Conservation (phyloP, 2,329 filamentous ascomycete genomes). For the Cercospora canescens region DNA sequence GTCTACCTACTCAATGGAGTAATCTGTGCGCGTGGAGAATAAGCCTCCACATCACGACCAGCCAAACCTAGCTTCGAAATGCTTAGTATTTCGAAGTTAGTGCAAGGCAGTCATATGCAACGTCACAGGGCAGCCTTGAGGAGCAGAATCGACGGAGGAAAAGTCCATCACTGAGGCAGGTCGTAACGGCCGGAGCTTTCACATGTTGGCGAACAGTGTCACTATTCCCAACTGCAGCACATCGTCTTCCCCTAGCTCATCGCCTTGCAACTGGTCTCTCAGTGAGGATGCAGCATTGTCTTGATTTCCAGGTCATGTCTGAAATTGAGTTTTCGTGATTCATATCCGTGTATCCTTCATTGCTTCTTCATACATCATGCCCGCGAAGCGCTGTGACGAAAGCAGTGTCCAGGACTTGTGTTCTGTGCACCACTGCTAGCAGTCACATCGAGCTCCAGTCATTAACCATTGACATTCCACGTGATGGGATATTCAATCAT, state of each 20-base stretch:
- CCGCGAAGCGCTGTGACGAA: background rate
- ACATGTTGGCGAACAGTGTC: too few relatives aligned
- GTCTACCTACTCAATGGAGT: slow-evolving; percentile 1
- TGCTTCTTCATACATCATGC: slow-evolving; percentile 4
- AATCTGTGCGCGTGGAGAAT: slow-evolving; percentile 6
- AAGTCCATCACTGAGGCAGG: too few relatives aligned
- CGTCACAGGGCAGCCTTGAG: too few relatives aligned
- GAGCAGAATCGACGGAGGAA: too few relatives aligned
- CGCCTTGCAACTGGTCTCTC: too few relatives aligned
- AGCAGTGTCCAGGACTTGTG: background rate
- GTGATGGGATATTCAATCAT: background rate
- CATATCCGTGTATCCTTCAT: background rate
- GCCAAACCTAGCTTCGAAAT: background rate
- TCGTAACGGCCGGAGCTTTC: too few relatives aligned
- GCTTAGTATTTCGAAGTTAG: background rate
- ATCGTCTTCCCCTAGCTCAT: background rate
- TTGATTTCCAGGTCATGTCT: background rate
- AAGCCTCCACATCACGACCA: background rate
- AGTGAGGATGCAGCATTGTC: background rate
- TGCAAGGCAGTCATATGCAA: background rate
- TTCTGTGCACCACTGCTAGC: background rate
- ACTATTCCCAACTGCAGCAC: background rate
- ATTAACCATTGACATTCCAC: background rate
- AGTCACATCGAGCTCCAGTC: background rate
- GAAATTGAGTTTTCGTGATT: background rate